Conservation (phyloP, 345 rosid species). For the Microcos paniculata region DNA sequence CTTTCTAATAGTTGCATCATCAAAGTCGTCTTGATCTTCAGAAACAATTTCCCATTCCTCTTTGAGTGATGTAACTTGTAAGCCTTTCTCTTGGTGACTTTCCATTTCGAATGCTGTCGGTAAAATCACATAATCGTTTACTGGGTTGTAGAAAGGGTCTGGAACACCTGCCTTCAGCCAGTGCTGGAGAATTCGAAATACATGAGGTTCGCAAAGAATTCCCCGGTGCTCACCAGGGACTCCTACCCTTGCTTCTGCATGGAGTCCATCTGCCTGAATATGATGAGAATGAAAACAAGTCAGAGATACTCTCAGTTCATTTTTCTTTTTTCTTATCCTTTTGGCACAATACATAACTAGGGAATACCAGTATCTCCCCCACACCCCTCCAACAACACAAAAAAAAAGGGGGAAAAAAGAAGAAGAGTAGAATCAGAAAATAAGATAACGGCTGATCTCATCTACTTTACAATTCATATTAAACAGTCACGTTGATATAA, state of each 20-base stretch:
- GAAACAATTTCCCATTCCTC: slow-evolving; percentile 90
- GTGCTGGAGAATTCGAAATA: slow-evolving; percentile 78
- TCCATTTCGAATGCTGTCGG: slow-evolving; percentile 72
- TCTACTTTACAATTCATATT: background rate
- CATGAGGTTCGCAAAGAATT: slow-evolving; percentile 80
- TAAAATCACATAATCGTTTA: slow-evolving; percentile 81
- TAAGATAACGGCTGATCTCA: background rate
- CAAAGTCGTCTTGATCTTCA: slow-evolving; percentile 27
- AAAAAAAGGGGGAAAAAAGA: too few species aligned
- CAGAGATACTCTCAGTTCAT: background rate
- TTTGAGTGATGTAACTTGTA: slow-evolving; percentile 73
- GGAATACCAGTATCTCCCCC: background rate
- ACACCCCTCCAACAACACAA: too few species aligned
- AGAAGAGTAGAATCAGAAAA: background rate
- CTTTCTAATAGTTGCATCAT: slow-evolving; percentile 18
- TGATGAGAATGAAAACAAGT: background rate
- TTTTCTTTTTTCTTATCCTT: background rate
- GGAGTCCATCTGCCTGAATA: slow-evolving; percentile 84
- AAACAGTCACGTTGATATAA: background rate
- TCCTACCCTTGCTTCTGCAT: slow-evolving; percentile 92
- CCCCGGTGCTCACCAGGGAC: slow-evolving; percentile 95
- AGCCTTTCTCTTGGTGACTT: slow-evolving; percentile 55
- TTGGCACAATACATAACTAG: background rate
- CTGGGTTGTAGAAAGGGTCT: slow-evolving; percentile 87
- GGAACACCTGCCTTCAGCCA: slow-evolving; percentile 86